A percentile compares a stretch with the other conserved stretches of the same genome.
Evolutionary conservation across 2,329 filamentous ascomycete genomes (phyloP).

Genomic region (Fusarium keratoplasticum): DNA sequence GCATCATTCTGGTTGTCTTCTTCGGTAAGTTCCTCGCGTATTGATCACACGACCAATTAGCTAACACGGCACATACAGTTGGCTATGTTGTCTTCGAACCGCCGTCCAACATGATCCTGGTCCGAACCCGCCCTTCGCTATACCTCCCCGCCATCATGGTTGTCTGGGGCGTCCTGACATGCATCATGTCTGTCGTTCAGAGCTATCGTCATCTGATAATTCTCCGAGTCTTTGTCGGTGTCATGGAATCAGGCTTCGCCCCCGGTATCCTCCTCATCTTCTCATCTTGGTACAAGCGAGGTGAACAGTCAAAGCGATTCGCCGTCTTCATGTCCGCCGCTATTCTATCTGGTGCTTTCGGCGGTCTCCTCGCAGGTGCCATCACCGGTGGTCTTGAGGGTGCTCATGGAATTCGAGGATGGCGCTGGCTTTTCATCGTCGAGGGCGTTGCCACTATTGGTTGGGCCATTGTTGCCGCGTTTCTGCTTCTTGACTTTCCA

Average conservation of each 20-base stretch:
- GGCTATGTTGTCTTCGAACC: conserved; percentile 75
- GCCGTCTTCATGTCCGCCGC: conserved; percentile 80
- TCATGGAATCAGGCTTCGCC: conserved; percentile 70
- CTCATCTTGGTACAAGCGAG: conserved; percentile 72
- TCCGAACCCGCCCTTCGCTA: conserved; percentile 69
- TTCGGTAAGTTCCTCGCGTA: conserved; percentile 54
- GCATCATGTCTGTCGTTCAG: conserved; percentile 46
- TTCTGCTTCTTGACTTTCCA: conserved; percentile 77
- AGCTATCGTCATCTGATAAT: conserved; percentile 44
- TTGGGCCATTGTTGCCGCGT: conserved; percentile 70
- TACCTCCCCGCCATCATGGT: conserved; percentile 77
- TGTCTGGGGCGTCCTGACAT: conserved; percentile 50
- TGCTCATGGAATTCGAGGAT: conserved; percentile 59
- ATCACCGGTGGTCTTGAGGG: conserved; percentile 68
- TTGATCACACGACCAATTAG: background rate
- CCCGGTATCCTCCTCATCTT: conserved; percentile 71
- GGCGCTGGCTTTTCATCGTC: conserved; percentile 65
- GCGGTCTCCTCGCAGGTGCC: conserved; percentile 70
- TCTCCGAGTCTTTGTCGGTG: conserved; percentile 62
- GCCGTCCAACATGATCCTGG: conserved; percentile 73
- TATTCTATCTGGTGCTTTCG: conserved; percentile 75
- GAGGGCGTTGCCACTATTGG: conserved; percentile 72
- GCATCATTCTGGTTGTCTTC: conserved; percentile 69
- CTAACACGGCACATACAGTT: conserved; percentile 44
- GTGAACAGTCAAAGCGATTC: conserved; percentile 48